A percentile compares a stretch with the other conserved stretches of the same genome.
Conservation (phyloP, 805 yeast species). For the Candida lessepsii region DNA sequence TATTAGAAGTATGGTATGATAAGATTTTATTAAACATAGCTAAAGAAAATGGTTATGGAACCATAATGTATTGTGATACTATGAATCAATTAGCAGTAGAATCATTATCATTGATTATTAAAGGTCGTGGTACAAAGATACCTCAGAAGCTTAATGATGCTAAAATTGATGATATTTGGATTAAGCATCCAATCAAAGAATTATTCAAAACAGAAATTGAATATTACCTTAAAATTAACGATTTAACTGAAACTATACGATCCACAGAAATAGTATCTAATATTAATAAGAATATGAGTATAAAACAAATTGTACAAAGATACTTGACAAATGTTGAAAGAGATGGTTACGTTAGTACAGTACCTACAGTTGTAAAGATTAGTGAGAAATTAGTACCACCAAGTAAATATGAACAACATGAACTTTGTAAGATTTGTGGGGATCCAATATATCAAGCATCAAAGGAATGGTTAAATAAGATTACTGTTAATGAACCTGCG, state of each 20-base stretch:
- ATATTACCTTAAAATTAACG: slow-evolving; percentile 48
- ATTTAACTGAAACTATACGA: slow-evolving; percentile 32
- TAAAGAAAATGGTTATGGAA: slow-evolving; percentile 40
- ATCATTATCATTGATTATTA: slow-evolving; percentile 74
- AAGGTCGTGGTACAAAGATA: slow-evolving; percentile 78
- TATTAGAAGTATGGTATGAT: slow-evolving; percentile 46
- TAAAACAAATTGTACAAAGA: slow-evolving; percentile 71
- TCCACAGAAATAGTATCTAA: slow-evolving; percentile 26
- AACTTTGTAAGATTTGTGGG: slow-evolving; percentile 57
- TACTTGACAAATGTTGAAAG: slow-evolving; percentile 72
- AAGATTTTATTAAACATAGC: slow-evolving; percentile 52
- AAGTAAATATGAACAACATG: slow-evolving; percentile 12
- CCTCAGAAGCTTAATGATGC: slow-evolving; percentile 51
- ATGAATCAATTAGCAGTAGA: slow-evolving; percentile 84
- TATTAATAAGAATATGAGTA: slow-evolving; percentile 70
- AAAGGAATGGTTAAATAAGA: slow-evolving; percentile 61
- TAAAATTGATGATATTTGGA: slow-evolving; percentile 33
- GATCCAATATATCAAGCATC: slow-evolving; percentile 56
- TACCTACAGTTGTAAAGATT: slow-evolving; percentile 88
- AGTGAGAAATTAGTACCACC: slow-evolving; percentile 73
- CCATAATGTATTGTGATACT: slow-evolving; percentile 71
- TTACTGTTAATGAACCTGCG: slow-evolving; percentile 60
- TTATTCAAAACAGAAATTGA: slow-evolving; percentile 66
- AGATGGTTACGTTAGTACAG: slow-evolving; percentile 78
- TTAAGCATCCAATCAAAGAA: slow-evolving; percentile 74